Evolutionary conservation across 495 filamentous ascomycete genomes (phyloP), one percentile per base, ranked within the genome.

Genomic region (Melanomma pulvis-pyrius): DNA sequence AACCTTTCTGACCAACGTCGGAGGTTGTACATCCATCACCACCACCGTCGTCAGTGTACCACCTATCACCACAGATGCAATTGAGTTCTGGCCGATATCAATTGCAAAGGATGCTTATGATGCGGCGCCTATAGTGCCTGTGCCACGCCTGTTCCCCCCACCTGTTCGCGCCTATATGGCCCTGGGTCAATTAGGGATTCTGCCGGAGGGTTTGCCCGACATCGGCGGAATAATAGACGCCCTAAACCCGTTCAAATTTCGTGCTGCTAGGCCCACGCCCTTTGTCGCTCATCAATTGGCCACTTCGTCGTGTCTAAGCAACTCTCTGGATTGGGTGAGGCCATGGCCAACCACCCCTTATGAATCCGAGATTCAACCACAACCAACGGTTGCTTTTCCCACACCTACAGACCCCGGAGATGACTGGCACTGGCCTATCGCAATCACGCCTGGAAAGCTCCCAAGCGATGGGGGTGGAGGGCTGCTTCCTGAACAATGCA

Each of bases 81-180:
- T 59, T 21, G 17, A 26, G 11, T 59, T 59, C 56, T 57, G 53
- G 53, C 53, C 53, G 4, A 48, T 48, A 6, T 6, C 32, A 36
- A 13, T 36, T 6, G 32, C 6, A 6, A 36, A 36, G 32, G n/a
- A n/a, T n/a, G 32, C 32, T 6, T 13, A 36, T 36, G 32, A 36
- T 6, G 32, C 32, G 32, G 32, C 6, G 6, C 6, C 6, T 36
- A 13, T 36, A 6, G 13, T 36, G 32, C 32, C 32, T 6, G 6
- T 36, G 13, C 32, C 32, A 36, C 32, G 32, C 6, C 32, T 36
- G 6, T 36, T 36, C 32, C 32, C 32, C 6, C 32, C 32, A 6
- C 32, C 32, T 6, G 32, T 36, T 36, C 32, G 13, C 6, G 13
- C 13, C 6, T 6, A 6, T 36, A 6, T 36, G 13, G 32, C 32